Evolutionary conservation across 2,329 filamentous ascomycete species (phyloP).

Genomic region (Alternaria sp.): DNA sequence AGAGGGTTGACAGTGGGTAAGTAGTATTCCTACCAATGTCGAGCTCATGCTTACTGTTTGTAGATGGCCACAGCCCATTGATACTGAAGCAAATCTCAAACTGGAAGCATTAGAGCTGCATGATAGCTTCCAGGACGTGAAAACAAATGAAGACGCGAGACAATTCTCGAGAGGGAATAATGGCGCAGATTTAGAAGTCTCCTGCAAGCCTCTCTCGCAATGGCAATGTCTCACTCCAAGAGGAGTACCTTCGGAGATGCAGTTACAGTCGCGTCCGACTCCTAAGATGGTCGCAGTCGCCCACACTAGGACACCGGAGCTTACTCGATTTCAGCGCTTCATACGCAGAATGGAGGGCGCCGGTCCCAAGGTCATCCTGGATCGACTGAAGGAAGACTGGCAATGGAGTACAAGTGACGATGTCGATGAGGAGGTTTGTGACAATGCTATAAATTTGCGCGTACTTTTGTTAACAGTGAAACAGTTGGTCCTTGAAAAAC

Average conservation of each 20-base stretch:
- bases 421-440: constrained; percentile 56
- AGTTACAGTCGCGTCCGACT: constrained; percentile 28
- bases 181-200: constrained; percentile 24
- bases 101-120: constrained; percentile 36
- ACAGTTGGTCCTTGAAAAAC: constrained; percentile 61
- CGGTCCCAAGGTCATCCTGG: constrained; percentile 61
- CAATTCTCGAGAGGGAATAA: constrained; percentile 22
- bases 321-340: constrained; percentile 61
- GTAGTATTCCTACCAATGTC: neutral
- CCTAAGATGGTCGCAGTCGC: constrained; percentile 27
- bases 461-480: constrained; percentile 8
- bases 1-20: constrained; percentile 17
- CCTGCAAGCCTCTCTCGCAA: constrained; percentile 44
- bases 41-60: constrained; percentile 12
- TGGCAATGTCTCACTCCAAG: constrained; percentile 47
- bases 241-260: constrained; percentile 24
- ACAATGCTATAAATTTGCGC: neutral
- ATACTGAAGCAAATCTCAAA: constrained; percentile 31
- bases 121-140: constrained; percentile 18
- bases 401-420: constrained; percentile 52
- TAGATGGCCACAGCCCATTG: constrained; percentile 29
- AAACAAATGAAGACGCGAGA: constrained; percentile 12
- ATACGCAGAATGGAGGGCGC: constrained; percentile 65
- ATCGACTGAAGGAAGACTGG: constrained; percentile 62
- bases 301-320: constrained; percentile 36